These are phyloP conservation scores for Calonectria fujianensis DNA, from an alignment of 2,329 filamentous ascomycete species.

Conservation along the genomic window DNA sequence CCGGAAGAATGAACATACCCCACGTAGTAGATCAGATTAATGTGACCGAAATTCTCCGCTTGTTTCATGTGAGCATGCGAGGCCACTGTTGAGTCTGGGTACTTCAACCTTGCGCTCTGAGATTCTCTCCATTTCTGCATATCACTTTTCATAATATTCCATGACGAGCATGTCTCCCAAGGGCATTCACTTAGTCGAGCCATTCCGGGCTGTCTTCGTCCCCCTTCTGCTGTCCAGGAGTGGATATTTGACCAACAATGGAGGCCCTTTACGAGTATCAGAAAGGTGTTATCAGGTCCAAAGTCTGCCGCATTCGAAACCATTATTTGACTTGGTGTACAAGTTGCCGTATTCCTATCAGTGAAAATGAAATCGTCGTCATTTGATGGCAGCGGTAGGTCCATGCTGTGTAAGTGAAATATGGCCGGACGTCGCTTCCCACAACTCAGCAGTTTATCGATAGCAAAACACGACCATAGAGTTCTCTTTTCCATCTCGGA, in stretches of 20 bases:
- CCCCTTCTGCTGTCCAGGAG: slow-evolving; percentile 51
- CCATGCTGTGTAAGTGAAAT: slow-evolving; percentile 45
- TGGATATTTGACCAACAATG: slow-evolving; percentile 52
- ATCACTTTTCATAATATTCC: slow-evolving; percentile 48
- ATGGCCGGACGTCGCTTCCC: slow-evolving; percentile 51
- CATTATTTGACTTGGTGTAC: neutral
- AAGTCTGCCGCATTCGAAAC: neutral
- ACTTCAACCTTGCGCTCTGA: slow-evolving; percentile 44
- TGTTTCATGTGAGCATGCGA: slow-evolving; percentile 53
- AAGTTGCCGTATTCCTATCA: neutral
- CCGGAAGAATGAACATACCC: slow-evolving; percentile 32
- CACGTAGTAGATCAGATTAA: slow-evolving; percentile 54
- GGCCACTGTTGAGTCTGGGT: slow-evolving; percentile 48
- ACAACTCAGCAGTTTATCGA: slow-evolving; percentile 51
- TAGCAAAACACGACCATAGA: slow-evolving; percentile 51
- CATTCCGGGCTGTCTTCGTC: slow-evolving; percentile 48
- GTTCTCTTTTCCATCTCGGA: slow-evolving; percentile 52
- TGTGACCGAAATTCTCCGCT: slow-evolving; percentile 52
- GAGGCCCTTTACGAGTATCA: slow-evolving; percentile 46
- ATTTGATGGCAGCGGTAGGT: slow-evolving; percentile 43
- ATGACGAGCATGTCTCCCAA: slow-evolving; percentile 45
- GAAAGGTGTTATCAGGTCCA: slow-evolving; percentile 43
- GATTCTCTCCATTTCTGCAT: slow-evolving; percentile 48
- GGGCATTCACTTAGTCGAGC: slow-evolving; percentile 49
- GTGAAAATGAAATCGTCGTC: slow-evolving; percentile 50